Conservation (phyloP, 2,329 filamentous ascomycete genomes). For the Berkeleyomyces basicola region DNA sequence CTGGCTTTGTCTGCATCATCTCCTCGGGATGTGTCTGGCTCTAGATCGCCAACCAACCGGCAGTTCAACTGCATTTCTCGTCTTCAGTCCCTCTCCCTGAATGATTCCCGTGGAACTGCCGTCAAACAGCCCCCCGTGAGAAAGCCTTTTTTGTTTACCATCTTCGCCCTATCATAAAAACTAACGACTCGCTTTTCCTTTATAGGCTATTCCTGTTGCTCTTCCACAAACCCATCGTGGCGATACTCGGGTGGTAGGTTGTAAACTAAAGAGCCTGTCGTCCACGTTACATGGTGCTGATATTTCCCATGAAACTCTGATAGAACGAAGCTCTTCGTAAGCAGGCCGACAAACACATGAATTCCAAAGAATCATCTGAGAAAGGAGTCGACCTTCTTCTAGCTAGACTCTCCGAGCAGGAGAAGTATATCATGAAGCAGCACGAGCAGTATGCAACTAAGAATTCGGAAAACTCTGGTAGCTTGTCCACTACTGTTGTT, state of each 20-base stretch:
- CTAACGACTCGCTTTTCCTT: background rate
- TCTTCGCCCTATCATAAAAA: background rate
- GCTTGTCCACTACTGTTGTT: background rate
- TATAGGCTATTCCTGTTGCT: background rate
- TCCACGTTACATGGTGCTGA: background rate
- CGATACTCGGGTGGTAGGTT: constrained; percentile 1
- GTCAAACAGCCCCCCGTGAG: constrained; percentile 1
- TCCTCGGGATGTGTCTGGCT: background rate
- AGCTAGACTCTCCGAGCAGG: constrained; percentile 55
- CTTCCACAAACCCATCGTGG: background rate
- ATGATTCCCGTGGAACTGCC: background rate
- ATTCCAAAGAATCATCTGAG: background rate
- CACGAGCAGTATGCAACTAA: constrained; percentile 33
- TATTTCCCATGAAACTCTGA: background rate
- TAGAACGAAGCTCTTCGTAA: background rate
- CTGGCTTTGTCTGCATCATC: background rate
- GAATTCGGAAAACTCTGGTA: constrained; percentile 20
- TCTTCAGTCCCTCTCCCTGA: background rate
- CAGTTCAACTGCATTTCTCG: background rate
- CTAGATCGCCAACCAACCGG: background rate
- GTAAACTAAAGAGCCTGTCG: background rate
- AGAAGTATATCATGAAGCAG: constrained; percentile 36
- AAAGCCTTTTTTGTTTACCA: background rate
- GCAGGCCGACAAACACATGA: background rate
- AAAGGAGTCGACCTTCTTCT: constrained; percentile 27